phyloP scores from a whole-genome alignment of 2,329 filamentous ascomycete species.

The Aspergillus sp. region DNA sequence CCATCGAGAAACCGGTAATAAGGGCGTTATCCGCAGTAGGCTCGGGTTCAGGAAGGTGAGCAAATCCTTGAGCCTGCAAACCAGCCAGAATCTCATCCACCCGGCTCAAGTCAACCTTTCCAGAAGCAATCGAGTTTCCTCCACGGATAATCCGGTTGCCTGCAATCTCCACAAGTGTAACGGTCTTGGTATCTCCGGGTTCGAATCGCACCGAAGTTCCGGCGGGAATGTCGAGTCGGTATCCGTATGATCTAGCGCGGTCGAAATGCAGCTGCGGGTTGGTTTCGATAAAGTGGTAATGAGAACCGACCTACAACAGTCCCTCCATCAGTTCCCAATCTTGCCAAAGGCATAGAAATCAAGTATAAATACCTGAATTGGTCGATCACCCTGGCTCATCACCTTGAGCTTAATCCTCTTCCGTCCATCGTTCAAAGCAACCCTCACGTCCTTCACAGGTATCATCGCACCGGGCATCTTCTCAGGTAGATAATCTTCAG shows the following conservation, averaged over 20 bases:
- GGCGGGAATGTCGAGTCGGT: slow-evolving; percentile 80
- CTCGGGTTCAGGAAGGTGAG: slow-evolving; percentile 66
- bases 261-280: slow-evolving; percentile 90
- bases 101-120: slow-evolving; percentile 61
- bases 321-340: not conserved
- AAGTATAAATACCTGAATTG: slow-evolving; percentile 64
- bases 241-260: slow-evolving; percentile 75
- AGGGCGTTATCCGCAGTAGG: slow-evolving; percentile 43
- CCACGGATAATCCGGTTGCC: slow-evolving; percentile 76
- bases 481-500: slow-evolving; percentile 61
- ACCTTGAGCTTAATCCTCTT: slow-evolving; percentile 70
- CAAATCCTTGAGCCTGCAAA: slow-evolving; percentile 69
- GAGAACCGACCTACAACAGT: slow-evolving; percentile 64
- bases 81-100: slow-evolving; percentile 62
- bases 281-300: slow-evolving; percentile 95
- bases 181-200: slow-evolving; percentile 86
- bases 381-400: slow-evolving; percentile 81
- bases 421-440: slow-evolving; percentile 69
- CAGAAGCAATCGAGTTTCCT: slow-evolving; percentile 74
- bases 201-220: slow-evolving; percentile 92
- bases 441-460: slow-evolving; percentile 59
- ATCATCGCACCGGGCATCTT: slow-evolving; percentile 78
- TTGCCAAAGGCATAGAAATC: not conserved
- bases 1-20: slow-evolving; percentile 65
- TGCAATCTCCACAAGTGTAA: slow-evolving; percentile 82